Percentiles rank a stretch among this genome's conserved stretches.
Evolutionary conservation across 1,139 yeast genomes (phyloP).

Genomic region (Yamadazyma blattariae): DNA sequence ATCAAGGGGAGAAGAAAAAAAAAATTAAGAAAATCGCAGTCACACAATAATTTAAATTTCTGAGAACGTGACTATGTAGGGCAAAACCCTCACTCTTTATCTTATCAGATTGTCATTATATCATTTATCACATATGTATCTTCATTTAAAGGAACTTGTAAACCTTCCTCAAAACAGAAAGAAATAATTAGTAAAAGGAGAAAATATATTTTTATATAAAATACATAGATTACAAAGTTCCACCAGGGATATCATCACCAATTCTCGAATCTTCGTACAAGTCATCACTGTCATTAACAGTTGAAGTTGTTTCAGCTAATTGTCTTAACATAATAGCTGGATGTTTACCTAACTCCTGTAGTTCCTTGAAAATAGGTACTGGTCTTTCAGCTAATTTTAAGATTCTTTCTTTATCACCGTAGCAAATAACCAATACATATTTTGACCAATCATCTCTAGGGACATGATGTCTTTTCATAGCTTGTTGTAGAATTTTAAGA

Average conservation of each 20-base stretch:
- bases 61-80: no score
- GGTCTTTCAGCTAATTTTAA: conserved; percentile 86
- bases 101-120: no score
- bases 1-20: no score
- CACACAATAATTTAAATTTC: no score
- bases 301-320: conserved; percentile 45
- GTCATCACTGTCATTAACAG: conserved; percentile 31
- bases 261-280: conserved; percentile 42
- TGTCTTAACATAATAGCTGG: conserved; percentile 94
- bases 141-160: no score
- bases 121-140: no score
- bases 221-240: conserved; percentile 45
- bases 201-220: no score
- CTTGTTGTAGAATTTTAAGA: conserved; percentile 82
- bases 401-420: conserved; percentile 86
- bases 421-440: conserved; percentile 85
- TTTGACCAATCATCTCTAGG: conserved; percentile 83
- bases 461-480: conserved; percentile 82
- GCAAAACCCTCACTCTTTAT: no score
- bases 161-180: no score
- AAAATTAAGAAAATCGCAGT: no score
- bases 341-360: conserved; percentile 82
- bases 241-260: conserved; percentile 55
- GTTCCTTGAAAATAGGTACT: conserved; percentile 79
- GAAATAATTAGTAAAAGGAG: no score